These are phyloP conservation scores for Coemansia reversa DNA, from an alignment of 192 early-diverging fungal species.

Conservation along the genomic window DNA sequence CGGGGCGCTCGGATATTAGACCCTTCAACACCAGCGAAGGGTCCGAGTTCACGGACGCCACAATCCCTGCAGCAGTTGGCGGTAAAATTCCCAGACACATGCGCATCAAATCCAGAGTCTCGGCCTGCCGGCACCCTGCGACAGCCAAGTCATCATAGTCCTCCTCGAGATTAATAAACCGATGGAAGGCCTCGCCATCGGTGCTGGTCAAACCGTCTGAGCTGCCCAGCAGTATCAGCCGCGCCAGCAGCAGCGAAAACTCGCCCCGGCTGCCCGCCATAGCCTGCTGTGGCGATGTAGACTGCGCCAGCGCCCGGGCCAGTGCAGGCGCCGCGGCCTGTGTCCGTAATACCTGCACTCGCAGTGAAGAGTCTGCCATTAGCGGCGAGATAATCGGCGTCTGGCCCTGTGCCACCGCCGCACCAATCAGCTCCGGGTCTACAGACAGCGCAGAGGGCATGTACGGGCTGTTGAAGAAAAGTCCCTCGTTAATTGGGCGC, in stretches of 20 bases:
- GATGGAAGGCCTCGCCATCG: constrained; percentile 56
- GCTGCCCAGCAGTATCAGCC: constrained; percentile 56
- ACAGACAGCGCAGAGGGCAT: constrained; percentile 24
- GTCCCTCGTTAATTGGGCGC: constrained; percentile 64
- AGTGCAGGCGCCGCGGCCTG: constrained; percentile 51
- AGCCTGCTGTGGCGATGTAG: constrained; percentile 46
- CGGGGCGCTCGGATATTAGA: constrained; percentile 48
- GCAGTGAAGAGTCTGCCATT: constrained; percentile 55
- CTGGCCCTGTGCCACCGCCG: constrained; percentile 61
- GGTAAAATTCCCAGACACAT: constrained; percentile 67
- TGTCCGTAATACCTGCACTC: constrained; percentile 34
- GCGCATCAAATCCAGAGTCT: constrained; percentile 64
- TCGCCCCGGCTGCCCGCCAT: constrained; percentile 43
- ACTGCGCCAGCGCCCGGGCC: constrained; percentile 60
- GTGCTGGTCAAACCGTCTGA: constrained; percentile 47
- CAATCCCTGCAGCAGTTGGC: constrained; percentile 69
- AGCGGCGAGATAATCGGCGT: constrained; percentile 61
- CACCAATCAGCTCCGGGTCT: constrained; percentile 57
- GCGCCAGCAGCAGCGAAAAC: constrained; percentile 72
- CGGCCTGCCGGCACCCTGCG: constrained; percentile 36
- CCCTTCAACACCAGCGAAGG: constrained; percentile 54
- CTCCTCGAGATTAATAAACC: constrained; percentile 80
- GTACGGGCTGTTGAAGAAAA: constrained; percentile 54
- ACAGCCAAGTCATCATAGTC: constrained; percentile 63
- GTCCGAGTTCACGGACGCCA: constrained; percentile 60